Conservation (phyloP, 768 basidiomycete genomes). For the Inosperma sp. region DNA sequence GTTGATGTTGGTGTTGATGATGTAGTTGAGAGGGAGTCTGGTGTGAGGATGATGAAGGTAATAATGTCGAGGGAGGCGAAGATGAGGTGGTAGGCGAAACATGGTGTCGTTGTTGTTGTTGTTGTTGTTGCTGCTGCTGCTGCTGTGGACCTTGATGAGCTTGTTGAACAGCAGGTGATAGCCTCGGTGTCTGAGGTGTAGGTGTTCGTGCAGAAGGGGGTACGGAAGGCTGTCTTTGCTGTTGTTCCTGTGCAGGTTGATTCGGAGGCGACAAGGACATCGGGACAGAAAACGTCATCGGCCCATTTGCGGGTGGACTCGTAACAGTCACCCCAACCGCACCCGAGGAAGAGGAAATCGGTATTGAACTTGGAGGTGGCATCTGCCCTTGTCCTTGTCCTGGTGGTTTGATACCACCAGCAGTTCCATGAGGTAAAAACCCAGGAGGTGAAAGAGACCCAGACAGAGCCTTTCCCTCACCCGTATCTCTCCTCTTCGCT, state of each 20-base stretch:
- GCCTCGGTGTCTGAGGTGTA: not conserved
- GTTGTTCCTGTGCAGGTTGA: slow-evolving; percentile 8
- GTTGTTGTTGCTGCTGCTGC: slow-evolving; percentile 6
- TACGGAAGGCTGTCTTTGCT: slow-evolving; percentile 12
- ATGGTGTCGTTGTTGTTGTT: slow-evolving; percentile 13
- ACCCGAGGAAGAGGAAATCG: slow-evolving; percentile 19
- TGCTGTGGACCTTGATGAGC: not conserved
- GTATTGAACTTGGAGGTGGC: slow-evolving; percentile 40
- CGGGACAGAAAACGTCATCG: slow-evolving; percentile 27
- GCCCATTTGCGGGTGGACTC: slow-evolving; percentile 15
- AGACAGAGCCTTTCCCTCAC: slow-evolving; percentile 45
- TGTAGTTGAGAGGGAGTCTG: too few species aligned
- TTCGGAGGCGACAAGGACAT: slow-evolving; percentile 20
- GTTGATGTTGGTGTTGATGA: not conserved
- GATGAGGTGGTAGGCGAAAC: too few species aligned
- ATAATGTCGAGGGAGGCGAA: not conserved
- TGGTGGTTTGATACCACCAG: not conserved
- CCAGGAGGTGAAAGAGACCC: slow-evolving; percentile 6
- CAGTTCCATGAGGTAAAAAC: not conserved
- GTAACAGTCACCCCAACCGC: slow-evolving; percentile 13
- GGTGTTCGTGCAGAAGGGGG: slow-evolving; percentile 4
- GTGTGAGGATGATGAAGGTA: too few species aligned
- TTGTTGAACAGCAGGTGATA: not conserved
- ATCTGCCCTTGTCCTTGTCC: slow-evolving; percentile 21
- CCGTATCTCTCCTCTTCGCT: slow-evolving; percentile 67